Evolutionary conservation across 495 filamentous ascomycete genomes (phyloP), one percentile per base, ranked within the genome.

Genomic region (Penicillium bialowiezense): DNA sequence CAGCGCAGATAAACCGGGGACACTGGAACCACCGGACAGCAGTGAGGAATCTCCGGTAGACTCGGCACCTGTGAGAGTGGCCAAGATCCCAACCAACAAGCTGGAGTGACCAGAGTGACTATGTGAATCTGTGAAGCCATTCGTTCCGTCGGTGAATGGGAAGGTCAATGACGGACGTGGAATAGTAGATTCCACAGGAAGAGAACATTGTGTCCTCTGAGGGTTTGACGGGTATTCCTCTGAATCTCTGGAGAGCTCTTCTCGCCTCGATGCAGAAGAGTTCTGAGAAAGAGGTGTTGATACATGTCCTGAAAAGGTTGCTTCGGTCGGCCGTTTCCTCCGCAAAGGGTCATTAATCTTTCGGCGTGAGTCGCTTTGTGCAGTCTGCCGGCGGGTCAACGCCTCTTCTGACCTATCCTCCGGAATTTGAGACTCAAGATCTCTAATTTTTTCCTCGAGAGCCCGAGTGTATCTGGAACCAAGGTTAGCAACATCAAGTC

Each of bases 61-160:
- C 3, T 19, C 31, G 8, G 37, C 31, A 7, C 21, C 46, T 7
- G 52, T 20, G 9, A 55, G 38, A 5, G 52, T 50, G 14, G 52
- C 52, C 33, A 55, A 9, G 7, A 55, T 51, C 12, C 42, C 35
- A 17, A 50, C 41, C 15, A 55, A 32, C 6, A 55, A 33, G 24
- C 36, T 39, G 1, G 48, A 38, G 19, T 55, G 52, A 2, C 52
- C 48, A 17, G 41, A 55, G 20, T 33, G 31, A 19, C 45, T 37
- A 7, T 18, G 37, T 19, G 19, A 4, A n/a, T 31, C 31, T 19
- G 42, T 15, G 4, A 24, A 41, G 15, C 4, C 17, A 5, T 34
- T 20, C 28, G 5, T 13, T 2, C 14, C 7, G 3, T 33, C 5
- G 28, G 36, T 13, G 4, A 26, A 7, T 19, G 37, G 32, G 12